Percentiles rank a stretch among this genome's conserved stretches.
Evolutionary conservation across 2,329 filamentous ascomycete genomes (phyloP).

Genomic region (Claviceps pazoutovae): DNA sequence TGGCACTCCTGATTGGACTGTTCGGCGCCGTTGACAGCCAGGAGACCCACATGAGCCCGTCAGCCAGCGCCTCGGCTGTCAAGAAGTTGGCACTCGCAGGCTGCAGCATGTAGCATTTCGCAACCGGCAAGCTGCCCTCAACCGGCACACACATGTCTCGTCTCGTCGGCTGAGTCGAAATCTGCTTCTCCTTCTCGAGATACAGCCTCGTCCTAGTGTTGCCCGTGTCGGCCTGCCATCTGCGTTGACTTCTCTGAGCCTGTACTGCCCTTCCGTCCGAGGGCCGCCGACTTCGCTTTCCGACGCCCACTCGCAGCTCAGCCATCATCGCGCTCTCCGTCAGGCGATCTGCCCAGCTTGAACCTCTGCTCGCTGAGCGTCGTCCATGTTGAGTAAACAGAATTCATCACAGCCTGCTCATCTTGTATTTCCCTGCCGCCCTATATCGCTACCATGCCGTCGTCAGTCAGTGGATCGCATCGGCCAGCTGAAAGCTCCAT

Average conservation of each 20-base stretch:
- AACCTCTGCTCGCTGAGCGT: no score
- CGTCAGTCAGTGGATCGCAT: slow-evolving; percentile 29
- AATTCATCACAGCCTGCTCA: neutral
- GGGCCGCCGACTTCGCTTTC: neutral
- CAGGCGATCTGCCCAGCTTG: neutral
- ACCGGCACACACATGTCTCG: neutral
- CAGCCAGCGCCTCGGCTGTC: neutral
- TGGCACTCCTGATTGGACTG: neutral
- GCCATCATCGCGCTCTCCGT: neutral
- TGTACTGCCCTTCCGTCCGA: neutral
- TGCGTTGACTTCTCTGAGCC: neutral
- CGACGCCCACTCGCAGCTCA: neutral
- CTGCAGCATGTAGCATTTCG: neutral
- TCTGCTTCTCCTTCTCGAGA: neutral
- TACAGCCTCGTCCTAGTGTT: no score
- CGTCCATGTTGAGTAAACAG: neutral
- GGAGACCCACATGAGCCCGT: neutral
- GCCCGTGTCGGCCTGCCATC: no score
- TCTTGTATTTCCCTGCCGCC: neutral
- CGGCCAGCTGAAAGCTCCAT: slow-evolving; percentile 30
- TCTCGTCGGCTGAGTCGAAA: no score
- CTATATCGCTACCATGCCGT: slow-evolving; percentile 22
- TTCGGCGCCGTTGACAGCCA: neutral
- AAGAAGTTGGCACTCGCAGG: no score
- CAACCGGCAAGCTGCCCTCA: neutral